A percentile compares a stretch with the other conserved stretches of the same genome.
These are phyloP conservation scores for Rubia tinctorum DNA, from an alignment of 305 asterid genomes.

Conservation along the genomic window DNA sequence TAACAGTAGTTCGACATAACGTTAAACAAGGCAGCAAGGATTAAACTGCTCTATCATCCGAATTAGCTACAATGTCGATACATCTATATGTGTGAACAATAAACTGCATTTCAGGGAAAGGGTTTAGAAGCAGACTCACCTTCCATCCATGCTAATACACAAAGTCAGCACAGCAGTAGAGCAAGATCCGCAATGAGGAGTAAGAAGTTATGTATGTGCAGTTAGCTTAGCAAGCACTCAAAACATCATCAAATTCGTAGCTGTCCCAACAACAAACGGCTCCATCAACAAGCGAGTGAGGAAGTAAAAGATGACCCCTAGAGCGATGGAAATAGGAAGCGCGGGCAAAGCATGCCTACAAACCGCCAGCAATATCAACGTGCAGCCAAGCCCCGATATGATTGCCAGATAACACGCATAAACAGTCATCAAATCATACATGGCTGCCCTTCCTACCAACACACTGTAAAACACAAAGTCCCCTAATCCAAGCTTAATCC, in stretches of 20 bases:
- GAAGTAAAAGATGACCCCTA: constrained; percentile 88
- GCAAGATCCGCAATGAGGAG: not conserved
- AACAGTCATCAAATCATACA: constrained; percentile 97
- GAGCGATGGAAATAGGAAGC: constrained; percentile 78
- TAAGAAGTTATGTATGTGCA: not conserved
- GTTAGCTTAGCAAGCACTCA: constrained; percentile 22
- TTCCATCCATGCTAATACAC: not conserved
- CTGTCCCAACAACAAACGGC: constrained; percentile 88
- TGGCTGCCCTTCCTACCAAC: constrained; percentile 94
- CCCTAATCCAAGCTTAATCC: constrained; percentile 92
- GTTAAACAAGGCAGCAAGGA: too few species aligned
- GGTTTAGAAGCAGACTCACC: not conserved
- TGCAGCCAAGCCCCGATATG: constrained; percentile 90
- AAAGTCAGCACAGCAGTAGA: too few species aligned
- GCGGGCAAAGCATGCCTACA: constrained; percentile 90
- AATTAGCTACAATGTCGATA: not conserved
- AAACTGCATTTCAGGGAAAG: not conserved
- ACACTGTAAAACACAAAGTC: constrained; percentile 93
- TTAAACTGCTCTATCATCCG: not conserved
- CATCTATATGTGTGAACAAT: not conserved
- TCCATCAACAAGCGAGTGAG: constrained; percentile 88
- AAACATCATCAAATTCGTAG: constrained; percentile 87
- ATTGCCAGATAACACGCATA: constrained; percentile 98
- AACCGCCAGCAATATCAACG: constrained; percentile 79
- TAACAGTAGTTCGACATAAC: not conserved